Percentiles rank a stretch among this genome's conserved stretches.
Evolutionary conservation across 2,329 filamentous ascomycete species (phyloP).

Genomic region (Gnomoniopsis smithogilvyi): DNA sequence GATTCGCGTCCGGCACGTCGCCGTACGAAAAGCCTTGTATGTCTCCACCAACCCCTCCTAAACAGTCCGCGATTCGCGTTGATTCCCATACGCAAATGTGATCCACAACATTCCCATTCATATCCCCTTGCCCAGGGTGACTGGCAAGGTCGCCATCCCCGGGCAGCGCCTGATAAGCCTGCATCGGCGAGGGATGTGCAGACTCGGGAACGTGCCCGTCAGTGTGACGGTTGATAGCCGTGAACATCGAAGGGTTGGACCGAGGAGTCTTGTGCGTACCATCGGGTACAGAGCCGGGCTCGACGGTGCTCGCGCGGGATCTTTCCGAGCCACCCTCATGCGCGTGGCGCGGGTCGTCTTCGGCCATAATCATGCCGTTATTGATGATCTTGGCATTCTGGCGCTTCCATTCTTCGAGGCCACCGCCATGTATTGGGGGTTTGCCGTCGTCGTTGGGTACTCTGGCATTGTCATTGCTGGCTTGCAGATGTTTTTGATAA

Average conservation of each 20-base stretch:
- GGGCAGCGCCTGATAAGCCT: conserved; percentile 3
- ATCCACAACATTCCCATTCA: neutral
- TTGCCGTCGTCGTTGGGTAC: conserved; percentile 26
- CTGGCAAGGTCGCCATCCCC: neutral
- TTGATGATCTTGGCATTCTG: conserved; percentile 37
- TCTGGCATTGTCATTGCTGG: conserved; percentile 20
- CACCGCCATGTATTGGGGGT: conserved; percentile 46
- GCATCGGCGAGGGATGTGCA: conserved; percentile 33
- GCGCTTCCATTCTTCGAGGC: conserved; percentile 52
- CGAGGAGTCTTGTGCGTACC: conserved; percentile 25
- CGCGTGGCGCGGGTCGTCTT: conserved; percentile 23
- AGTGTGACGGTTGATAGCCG: conserved; percentile 32
- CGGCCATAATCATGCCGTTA: conserved; percentile 37
- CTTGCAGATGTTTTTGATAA: conserved; percentile 31
- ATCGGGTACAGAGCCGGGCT: conserved; percentile 23
- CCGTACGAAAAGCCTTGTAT: conserved; percentile 18
- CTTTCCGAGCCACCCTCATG: conserved; percentile 22
- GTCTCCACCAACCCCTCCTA: conserved; percentile 19
- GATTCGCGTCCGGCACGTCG: conserved; percentile 3
- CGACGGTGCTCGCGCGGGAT: conserved; percentile 28
- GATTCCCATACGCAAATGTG: conserved; percentile 17
- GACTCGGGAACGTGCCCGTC: neutral
- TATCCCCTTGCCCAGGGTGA: neutral
- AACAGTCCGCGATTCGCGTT: conserved; percentile 22
- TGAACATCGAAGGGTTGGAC: conserved; percentile 33